A percentile compares a stretch with the other conserved stretches of the same genome.
These are phyloP conservation scores for Venturia aucupariae DNA, from an alignment of 2,329 filamentous ascomycete genomes.

Conservation along the genomic window DNA sequence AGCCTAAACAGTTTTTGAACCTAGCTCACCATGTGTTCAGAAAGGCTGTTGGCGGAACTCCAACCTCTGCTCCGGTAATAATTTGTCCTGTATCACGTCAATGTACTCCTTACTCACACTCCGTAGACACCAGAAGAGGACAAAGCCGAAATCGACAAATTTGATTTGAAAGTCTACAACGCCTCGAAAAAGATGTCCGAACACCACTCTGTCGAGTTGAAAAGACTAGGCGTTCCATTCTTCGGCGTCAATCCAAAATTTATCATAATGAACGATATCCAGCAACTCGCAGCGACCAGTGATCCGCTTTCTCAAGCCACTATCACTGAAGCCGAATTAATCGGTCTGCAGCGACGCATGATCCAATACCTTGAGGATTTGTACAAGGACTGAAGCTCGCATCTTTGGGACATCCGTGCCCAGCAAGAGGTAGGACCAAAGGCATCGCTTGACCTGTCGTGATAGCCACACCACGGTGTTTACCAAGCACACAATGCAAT, in stretches of 20 bases:
- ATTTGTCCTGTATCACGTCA: constrained; percentile 12
- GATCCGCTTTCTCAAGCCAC: constrained; percentile 21
- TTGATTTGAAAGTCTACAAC: constrained; percentile 54
- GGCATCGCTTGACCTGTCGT: neutral
- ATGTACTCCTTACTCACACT: neutral
- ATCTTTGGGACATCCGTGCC: neutral
- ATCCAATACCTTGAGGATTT: constrained; percentile 24
- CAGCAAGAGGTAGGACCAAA: neutral
- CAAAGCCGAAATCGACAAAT: constrained; percentile 45
- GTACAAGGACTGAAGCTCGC: constrained; percentile 16
- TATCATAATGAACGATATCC: constrained; percentile 26
- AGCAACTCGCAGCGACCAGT: constrained; percentile 13
- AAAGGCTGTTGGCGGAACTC: constrained; percentile 19
- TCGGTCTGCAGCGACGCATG: constrained; percentile 28
- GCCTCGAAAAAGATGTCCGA: constrained; percentile 50
- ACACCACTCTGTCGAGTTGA: constrained; percentile 47
- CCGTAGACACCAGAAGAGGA: constrained; percentile 38
- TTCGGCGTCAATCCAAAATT: constrained; percentile 43
- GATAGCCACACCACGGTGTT: neutral
- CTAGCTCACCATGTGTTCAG: constrained; percentile 1
- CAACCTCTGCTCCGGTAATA: constrained; percentile 9
- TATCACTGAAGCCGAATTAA: constrained; percentile 24
- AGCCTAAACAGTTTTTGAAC: neutral
- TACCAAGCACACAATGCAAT: neutral
- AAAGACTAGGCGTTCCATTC: constrained; percentile 50